Evolutionary conservation across 345 rosid genomes (phyloP).

Genomic region (Eucalyptus microcorys): DNA sequence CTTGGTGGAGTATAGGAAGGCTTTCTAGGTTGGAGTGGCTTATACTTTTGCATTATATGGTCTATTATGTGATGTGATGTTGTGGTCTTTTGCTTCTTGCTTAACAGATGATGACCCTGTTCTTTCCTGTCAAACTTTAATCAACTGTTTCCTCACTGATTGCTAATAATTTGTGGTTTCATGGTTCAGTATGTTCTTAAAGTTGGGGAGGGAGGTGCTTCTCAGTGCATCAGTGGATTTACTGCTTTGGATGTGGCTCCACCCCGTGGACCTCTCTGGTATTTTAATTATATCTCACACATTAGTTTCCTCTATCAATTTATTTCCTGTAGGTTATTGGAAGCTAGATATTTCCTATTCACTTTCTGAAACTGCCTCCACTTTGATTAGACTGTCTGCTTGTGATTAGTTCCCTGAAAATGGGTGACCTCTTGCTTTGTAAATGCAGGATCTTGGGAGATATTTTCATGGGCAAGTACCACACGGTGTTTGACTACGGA

Average conservation of each 20-base stretch:
- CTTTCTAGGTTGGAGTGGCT: not conserved
- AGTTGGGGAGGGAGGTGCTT: constrained; percentile 42
- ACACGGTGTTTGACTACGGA: constrained; percentile 65
- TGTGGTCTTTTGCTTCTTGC: not conserved
- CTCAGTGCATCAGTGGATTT: constrained; percentile 57
- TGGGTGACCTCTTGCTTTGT: not conserved
- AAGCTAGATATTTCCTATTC: not conserved
- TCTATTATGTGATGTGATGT: not conserved
- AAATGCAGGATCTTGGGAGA: constrained; percentile 83
- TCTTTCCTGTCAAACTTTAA: not conserved
- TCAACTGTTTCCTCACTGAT: not conserved
- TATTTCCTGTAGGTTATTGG: not conserved
- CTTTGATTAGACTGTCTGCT: not conserved
- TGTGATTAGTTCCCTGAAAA: not conserved
- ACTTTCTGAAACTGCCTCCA: not conserved
- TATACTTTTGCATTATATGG: not conserved
- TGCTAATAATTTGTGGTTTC: not conserved
- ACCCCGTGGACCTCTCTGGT: constrained; percentile 61
- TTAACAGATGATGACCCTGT: not conserved
- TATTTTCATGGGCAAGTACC: constrained; percentile 80
- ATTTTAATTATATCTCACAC: not conserved
- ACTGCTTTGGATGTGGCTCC: constrained; percentile 43
- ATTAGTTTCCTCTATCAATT: not conserved
- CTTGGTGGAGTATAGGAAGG: not conserved
- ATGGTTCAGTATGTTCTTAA: constrained; percentile 38